Evolutionary conservation across 2,329 filamentous ascomycete species (phyloP), one percentile per base, ranked within the genome.

Genomic region (Pseudonectria foliicola): DNA sequence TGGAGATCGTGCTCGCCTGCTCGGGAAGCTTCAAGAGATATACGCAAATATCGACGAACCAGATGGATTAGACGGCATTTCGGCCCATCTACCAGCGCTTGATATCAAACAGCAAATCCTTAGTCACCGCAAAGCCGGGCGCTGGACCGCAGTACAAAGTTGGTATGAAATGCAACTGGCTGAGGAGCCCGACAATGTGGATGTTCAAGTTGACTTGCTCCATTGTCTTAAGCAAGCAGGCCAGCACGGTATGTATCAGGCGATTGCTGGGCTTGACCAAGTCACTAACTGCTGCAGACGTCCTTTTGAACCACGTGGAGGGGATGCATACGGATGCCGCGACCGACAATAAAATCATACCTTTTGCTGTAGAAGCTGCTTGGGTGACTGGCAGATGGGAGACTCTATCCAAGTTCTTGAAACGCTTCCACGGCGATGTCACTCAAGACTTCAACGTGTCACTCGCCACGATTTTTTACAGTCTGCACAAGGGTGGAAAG

Each of bases 41-140:
- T 99, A 98, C 59, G 86, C 87, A 1, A 85, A 95, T 49, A 96
- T 99, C 41, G 92, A 99, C 53, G 92, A 99, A 50, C 93, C 92
- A 0, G 92, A 99, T 59, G 89, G 90, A 2, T 80, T 98, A 24
- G 89, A 96, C 55, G 92, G 92, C 3, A 90, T 98, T 41, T 94
- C 90, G 2, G 80, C 87, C 13, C 84, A 92, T 55, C 68, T 96
- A 3, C 82, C 84, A 39, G 78, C 88, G 10, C 67, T 96, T n/a
- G 85, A 93, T 46, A 82, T 95, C 32, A 85, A 95, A 40, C 90
- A 95, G 56, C 89, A 96, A 56, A 83, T 95, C 23, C 70, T 95
- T 36, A 87, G 93, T 50, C 88, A 98, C 61, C 79, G 85, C 38
- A 96, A 95, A 59, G 85, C 89, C 13, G 92, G 92, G 4, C 74